Base-by-base conservation (phyloP, 306 rosid genomes). In the Carpinus fangiana region DNA sequence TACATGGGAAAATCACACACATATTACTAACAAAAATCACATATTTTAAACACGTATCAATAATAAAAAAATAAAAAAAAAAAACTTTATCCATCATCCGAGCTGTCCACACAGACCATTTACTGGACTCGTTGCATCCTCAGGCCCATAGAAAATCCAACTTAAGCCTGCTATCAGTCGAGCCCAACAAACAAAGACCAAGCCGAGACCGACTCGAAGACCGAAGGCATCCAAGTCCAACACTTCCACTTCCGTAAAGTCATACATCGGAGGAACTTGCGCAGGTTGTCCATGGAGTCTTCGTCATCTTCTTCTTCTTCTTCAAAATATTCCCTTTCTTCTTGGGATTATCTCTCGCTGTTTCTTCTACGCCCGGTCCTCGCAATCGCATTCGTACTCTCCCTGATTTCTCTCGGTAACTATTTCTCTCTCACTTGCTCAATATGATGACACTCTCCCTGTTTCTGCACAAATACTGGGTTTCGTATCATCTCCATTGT, bases 281-380 rank as follows among this genome's bases (percentile, higher is more conserved):
- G 34, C 48, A 69, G 62, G 20, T 28, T 59, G 43, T 73, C 76
- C 9, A 87, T 73, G 82, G 89, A 80, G 81, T 87, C 84, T 60
- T 66, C 71, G 55, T 72, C 84, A 3, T 74, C 76, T 10, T 82
- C 81, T 20, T 82, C 81, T 20, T 52, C 81, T 13, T 80, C 78
- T 12, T 64, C 67, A 21, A 50, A 75, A 17, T 8, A 66, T 76
- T 50, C 76, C 43, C 70, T 81, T 21, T 88, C 85, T 52, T 50
- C 7, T n/a, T 89, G 81, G 91, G 92, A 89, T 54, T 84, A 75
- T 55, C 75, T 81, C n/a, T 60, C 52, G 23, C 67, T 90, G 17
- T 26, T 89, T 73, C 55, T 92, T 61, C 56, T 94, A 1, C 93
- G 94, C 48, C 98, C 96, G 14, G 45, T 87, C 69, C 65, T 88